phyloP scores from a whole-genome alignment of 73 alveolate species.

The Stentor coeruleus region DNA sequence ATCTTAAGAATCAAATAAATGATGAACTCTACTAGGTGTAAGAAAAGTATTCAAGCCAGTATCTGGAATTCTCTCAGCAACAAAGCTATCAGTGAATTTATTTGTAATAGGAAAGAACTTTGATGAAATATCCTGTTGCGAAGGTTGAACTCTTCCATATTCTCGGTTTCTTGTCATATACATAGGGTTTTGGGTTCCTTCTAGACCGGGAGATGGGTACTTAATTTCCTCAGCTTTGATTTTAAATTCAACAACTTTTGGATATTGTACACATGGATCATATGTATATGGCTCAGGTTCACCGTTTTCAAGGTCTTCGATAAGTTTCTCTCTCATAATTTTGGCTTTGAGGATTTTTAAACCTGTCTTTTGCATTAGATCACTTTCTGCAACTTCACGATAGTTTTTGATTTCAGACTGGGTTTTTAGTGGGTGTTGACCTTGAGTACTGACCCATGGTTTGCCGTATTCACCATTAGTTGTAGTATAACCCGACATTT shows the following conservation, averaged over 20 bases:
- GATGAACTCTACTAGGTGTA: conserved; percentile 28
- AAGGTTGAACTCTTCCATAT: conserved; percentile 27
- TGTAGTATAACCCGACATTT: conserved; percentile 16
- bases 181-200: conserved; percentile 18
- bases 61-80: conserved; percentile 27
- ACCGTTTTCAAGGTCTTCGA: conserved; percentile 4
- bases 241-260: neutral
- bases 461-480: conserved; percentile 26
- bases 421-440: conserved; percentile 19
- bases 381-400: conserved; percentile 25
- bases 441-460: conserved; percentile 16
- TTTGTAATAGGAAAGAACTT: conserved; percentile 17
- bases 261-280: conserved; percentile 26
- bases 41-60: conserved; percentile 10
- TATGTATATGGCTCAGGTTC: conserved; percentile 10
- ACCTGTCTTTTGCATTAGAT: conserved; percentile 17
- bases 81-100: conserved; percentile 27
- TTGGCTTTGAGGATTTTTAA: conserved; percentile 10
- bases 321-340: conserved; percentile 18
- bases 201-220: conserved; percentile 13
- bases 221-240: conserved; percentile 24
- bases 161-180: conserved; percentile 24
- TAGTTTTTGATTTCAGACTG: neutral
- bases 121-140: conserved; percentile 14
- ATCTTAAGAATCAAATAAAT: conserved; percentile 26